Base-by-base conservation (phyloP, 345 rosid genomes). In the Odontarrhena argentea region DNA sequence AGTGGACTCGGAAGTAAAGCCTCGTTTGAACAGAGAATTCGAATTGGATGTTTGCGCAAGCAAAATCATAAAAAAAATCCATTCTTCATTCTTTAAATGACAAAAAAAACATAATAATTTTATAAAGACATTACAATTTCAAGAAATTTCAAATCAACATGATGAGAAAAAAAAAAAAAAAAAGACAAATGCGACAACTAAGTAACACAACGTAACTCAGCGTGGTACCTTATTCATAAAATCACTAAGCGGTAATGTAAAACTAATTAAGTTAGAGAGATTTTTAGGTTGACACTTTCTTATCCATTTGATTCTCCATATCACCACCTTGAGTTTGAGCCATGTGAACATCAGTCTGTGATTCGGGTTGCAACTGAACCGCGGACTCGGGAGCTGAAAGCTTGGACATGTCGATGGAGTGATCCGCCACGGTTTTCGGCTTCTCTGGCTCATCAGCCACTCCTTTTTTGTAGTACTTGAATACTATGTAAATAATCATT, bases 401-500 rank as follows among this genome's bases (percentile, higher is more conserved):
- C 65, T 68, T 68, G 46, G 47, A 64, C 43, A 74, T 74, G 37
- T 74, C 68, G 11, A 74, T 74, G 9, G 78, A 67, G 14, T 55
- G 69, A 54, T 48, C 65, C 13, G 79, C 38, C 55, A 71, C 55
- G 25, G 78, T 74, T 57, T 51, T 71, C 0, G 60, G 53, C n/a
- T 69, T 63, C 55, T 69, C 74, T 3, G 70, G 12, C 28, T 68
- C 74, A 7, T 75, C 64, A 14, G 18, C 36, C n/a, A 60, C 70
- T 28, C 72, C 70, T 6, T 55, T n/a, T 55, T 77, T 77, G 60
- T 70, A 59, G 28, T 77, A 78, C 62, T 68, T 82, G 25, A 80
- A 84, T n/a, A 78, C 32, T 42, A 74, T 37, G 55, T 84, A 84
- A 0, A 84, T 47, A 22, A 77, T 55, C 88, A 84, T 84, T 68